Evolutionary conservation across 1,139 yeast genomes (phyloP).

Genomic region (Magnusiomyces paraingens): DNA sequence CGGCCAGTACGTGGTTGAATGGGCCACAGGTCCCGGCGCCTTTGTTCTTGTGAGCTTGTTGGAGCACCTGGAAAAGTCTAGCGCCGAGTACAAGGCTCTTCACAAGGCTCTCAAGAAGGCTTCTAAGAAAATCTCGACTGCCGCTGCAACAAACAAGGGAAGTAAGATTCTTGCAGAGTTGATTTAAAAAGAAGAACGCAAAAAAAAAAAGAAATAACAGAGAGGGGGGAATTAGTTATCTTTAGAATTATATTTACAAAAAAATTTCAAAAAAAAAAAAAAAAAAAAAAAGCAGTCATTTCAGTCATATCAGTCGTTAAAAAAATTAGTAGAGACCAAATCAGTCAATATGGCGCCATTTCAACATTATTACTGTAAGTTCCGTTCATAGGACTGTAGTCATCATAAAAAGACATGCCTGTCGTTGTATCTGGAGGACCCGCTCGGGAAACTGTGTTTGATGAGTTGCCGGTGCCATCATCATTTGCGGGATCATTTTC

Average conservation of each 20-base stretch:
- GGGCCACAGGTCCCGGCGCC: conserved; percentile 74
- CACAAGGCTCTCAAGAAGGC: conserved; percentile 46
- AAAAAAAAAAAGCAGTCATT: background rate
- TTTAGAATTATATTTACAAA: background rate
- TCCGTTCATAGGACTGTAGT: background rate
- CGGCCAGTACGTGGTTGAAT: conserved; percentile 43
- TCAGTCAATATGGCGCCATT: background rate
- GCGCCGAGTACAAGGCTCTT: conserved; percentile 39
- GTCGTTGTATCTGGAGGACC: background rate
- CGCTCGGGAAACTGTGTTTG: background rate
- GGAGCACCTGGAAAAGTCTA: conserved; percentile 34
- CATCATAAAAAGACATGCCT: background rate
- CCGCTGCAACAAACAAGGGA: conserved; percentile 66
- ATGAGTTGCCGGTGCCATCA: background rate
- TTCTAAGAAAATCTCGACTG: conserved; percentile 34
- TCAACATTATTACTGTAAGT: background rate
- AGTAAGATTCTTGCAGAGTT: conserved; percentile 55
- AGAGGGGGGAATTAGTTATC: background rate
- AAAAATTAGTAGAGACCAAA: too few species aligned
- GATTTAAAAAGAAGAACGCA: conserved; percentile 3
- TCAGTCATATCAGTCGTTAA: too few species aligned
- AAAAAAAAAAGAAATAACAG: background rate
- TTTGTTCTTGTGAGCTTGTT: conserved; percentile 60
- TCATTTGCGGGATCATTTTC: background rate
- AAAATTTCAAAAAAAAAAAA: background rate